These are phyloP conservation scores for Dryadomyces quercus-mongolicae DNA, from an alignment of 2,329 filamentous ascomycete species.

Conservation along the genomic window DNA sequence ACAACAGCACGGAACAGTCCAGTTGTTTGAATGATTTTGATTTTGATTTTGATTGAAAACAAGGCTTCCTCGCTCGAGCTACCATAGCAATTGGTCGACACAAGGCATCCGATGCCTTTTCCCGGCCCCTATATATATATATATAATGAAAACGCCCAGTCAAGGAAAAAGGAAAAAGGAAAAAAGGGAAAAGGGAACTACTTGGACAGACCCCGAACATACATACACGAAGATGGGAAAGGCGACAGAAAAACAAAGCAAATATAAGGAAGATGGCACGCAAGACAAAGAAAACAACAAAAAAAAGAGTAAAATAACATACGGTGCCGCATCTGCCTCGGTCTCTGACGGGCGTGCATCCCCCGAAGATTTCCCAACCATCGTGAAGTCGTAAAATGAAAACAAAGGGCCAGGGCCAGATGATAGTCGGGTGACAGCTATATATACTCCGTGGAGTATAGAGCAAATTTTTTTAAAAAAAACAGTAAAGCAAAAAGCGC, in stretches of 20 bases:
- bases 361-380: neutral
- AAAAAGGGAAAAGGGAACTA: no score
- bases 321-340: neutral
- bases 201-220: neutral
- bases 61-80: neutral
- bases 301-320: neutral
- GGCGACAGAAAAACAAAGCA: slow-evolving; percentile 7
- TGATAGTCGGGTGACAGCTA: neutral
- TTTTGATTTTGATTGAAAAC: neutral
- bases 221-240: neutral
- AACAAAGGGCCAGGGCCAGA: neutral
- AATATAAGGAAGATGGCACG: slow-evolving; percentile 4
- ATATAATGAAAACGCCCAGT: neutral
- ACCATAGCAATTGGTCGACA: neutral
- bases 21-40: no score
- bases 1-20: no score
- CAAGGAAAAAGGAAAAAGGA: neutral
- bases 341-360: neutral
- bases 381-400: neutral
- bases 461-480: neutral
- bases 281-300: slow-evolving; percentile 1
- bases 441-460: neutral
- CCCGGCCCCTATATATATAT: neutral
- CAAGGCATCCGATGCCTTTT: neutral
- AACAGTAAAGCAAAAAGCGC: no score